Evolutionary conservation across 495 filamentous ascomycete genomes (phyloP), one percentile per base, ranked within the genome.

Genomic region (Talaromyces trachyspermus): DNA sequence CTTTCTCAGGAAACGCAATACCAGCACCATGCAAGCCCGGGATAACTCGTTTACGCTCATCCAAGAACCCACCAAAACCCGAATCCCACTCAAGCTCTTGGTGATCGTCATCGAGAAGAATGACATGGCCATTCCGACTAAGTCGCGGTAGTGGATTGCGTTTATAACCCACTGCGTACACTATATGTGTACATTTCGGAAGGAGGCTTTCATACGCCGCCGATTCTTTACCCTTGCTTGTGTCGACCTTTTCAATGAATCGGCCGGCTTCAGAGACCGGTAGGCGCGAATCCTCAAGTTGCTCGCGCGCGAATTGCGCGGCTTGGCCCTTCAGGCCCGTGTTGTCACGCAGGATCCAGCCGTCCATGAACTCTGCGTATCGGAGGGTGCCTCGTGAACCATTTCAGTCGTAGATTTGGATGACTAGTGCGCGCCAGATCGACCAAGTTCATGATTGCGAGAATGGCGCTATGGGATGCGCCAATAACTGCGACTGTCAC

Each of bases 301-400:
- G 68, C 11, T 70, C 61, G 36, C 66, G 68, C 2, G 78, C 79
- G 60, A 77, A 83, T n/a, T 72, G 64, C 0, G 77, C 78, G 0
- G 74, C 78, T 2, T 62, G 59, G n/a, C 79, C 79, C 55, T 83
- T 81, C 12, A 83, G 61, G 2, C 79, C 79, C 3, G 79, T 81
- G 60, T 81, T 83, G 49, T 83, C 79, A 40, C 74, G 74, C 43
- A 79, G 59, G 42, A 81, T 77, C 78, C 78, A 83, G 1, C 44
- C 44, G 39, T 78, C 76, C 62, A 64, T 78, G 56, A 69, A 77
- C 54, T 78, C 74, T 12, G 79, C 79, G 38, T 83, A 83, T 41
- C 77, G 75, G 23, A 81, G 68, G 60, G 49, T 79, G 77, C 2
- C 79, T 74, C 0, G 76, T 79, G 58, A 81, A 78, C 78, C 78